These are phyloP conservation scores for Suillus sp. DNA, from an alignment of 768 basidiomycete genomes.

Conservation along the genomic window DNA sequence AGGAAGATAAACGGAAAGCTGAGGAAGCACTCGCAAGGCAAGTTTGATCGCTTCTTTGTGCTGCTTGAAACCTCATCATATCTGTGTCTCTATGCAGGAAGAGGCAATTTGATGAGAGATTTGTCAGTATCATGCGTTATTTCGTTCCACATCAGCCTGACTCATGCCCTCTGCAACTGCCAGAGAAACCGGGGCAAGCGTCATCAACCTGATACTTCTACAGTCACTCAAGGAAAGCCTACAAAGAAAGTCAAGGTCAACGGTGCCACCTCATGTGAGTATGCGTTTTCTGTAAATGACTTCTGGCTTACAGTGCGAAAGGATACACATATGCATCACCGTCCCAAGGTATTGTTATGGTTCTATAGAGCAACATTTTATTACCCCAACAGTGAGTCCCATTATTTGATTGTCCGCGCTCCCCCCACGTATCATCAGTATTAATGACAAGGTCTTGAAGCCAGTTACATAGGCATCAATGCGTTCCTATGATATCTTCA, in stretches of 20 bases:
- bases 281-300: not conserved
- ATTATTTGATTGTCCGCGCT: not conserved
- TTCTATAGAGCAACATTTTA: not conserved
- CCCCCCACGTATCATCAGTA: not conserved
- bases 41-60: conserved; percentile 17
- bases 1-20: conserved; percentile 54
- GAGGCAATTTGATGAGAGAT: conserved; percentile 59
- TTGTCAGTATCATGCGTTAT: conserved; percentile 43
- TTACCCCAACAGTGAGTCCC: not conserved
- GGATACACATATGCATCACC: conserved; percentile 19
- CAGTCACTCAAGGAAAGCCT: conserved; percentile 29
- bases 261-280: conserved; percentile 36
- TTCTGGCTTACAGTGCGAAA: conserved; percentile 42
- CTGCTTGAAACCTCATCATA: not conserved
- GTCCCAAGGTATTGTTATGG: not conserved
- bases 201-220: conserved; percentile 41
- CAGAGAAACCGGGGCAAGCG: conserved; percentile 67
- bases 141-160: not conserved
- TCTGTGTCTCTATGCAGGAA: conserved; percentile 43
- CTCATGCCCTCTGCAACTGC: not conserved
- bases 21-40: conserved; percentile 55
- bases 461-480: not conserved
- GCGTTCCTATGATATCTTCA: not conserved
- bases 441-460: not conserved
- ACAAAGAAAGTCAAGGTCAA: conserved; percentile 44